phyloP scores from a whole-genome alignment of 2,329 filamentous ascomycete species.

The Colletotrichum gloeosporioides region DNA sequence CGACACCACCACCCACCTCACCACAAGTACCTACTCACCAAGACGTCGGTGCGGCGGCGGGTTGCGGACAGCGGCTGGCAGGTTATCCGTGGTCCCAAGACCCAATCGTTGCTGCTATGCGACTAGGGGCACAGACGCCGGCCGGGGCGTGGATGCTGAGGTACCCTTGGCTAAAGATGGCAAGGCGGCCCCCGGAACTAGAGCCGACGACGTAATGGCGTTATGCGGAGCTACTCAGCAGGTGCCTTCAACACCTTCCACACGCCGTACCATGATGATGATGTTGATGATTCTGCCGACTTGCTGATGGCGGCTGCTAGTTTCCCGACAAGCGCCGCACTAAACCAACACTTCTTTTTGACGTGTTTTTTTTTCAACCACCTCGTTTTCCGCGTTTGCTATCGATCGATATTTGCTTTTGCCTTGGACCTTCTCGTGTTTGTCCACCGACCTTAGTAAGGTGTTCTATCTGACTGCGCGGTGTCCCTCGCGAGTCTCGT shows the following conservation, averaged over 20 bases:
- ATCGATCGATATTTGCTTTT: background rate
- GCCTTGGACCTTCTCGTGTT: background rate
- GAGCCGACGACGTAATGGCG: constrained; percentile 20
- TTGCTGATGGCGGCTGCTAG: background rate
- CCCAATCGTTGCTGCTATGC: background rate
- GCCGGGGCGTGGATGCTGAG: background rate
- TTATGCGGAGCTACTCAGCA: background rate
- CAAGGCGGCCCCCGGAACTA: background rate
- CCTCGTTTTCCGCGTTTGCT: background rate
- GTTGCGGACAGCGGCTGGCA: background rate
- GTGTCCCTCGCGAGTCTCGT: background rate
- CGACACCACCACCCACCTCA: background rate
- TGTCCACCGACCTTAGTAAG: background rate
- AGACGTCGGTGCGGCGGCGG: background rate
- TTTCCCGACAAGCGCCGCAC: background rate
- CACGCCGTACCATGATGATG: background rate
- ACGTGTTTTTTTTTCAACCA: background rate
- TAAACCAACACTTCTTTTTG: background rate
- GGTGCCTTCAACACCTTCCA: background rate
- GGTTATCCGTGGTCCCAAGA: background rate
- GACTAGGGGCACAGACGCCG: background rate
- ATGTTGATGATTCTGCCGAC: constrained; percentile 1
- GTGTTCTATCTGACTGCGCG: background rate
- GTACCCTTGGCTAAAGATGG: background rate
- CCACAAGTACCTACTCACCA: background rate